These are phyloP conservation scores for Hypocreales sp. DNA, from an alignment of 2,329 filamentous ascomycete genomes.

Conservation along the genomic window DNA sequence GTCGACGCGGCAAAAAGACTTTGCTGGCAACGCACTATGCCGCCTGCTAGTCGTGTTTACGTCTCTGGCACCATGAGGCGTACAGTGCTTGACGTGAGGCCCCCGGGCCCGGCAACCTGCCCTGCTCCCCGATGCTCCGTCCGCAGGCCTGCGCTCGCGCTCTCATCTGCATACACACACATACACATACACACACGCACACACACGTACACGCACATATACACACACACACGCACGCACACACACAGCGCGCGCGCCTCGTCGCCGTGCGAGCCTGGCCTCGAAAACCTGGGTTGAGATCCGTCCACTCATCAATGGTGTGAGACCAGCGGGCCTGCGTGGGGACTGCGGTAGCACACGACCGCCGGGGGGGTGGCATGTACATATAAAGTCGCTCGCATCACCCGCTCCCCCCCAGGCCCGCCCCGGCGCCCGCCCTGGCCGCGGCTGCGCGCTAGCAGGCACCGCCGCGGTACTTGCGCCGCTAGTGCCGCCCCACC, in stretches of 20 bases:
- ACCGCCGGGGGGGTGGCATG: slow-evolving; percentile 14
- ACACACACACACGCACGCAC: too few species aligned
- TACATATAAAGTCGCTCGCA: slow-evolving; percentile 15
- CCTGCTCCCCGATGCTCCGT: too few species aligned
- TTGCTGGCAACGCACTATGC: too few species aligned
- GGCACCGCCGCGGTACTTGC: slow-evolving; percentile 11
- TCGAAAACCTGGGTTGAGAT: slow-evolving; percentile 21
- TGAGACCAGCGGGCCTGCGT: slow-evolving; percentile 21
- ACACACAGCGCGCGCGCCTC: too few species aligned
- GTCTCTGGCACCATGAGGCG: too few species aligned
- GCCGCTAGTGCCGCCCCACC: slow-evolving; percentile 19
- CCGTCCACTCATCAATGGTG: slow-evolving; percentile 21
- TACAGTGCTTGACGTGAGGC: too few species aligned
- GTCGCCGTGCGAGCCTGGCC: too few species aligned
- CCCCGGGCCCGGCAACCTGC: too few species aligned
- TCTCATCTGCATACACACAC: neutral
- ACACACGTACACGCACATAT: too few species aligned
- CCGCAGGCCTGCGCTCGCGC: too few species aligned
- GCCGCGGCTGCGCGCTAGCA: slow-evolving; percentile 7
- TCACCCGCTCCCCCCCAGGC: slow-evolving; percentile 3
- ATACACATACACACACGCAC: neutral
- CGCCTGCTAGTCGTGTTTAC: too few species aligned
- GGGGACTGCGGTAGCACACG: slow-evolving; percentile 18
- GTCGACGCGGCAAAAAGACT: too few species aligned
- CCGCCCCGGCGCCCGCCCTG: slow-evolving; percentile 1